phyloP scores from a whole-genome alignment of 2,329 filamentous ascomycete genomes.

The Iodosphaeria phyllophila region DNA sequence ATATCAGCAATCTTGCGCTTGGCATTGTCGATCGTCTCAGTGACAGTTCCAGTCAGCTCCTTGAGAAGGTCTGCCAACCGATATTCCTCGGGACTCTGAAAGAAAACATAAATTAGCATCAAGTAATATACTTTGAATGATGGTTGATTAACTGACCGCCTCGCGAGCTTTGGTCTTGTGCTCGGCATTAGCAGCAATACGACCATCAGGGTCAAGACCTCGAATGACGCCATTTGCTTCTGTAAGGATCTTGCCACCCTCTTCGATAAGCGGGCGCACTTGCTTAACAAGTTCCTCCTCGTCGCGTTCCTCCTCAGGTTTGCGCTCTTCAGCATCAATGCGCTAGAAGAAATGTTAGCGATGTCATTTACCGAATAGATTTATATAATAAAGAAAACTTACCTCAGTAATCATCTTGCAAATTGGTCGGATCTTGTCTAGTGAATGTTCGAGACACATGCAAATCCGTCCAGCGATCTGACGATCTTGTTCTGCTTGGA shows the following conservation, averaged over 20 bases:
- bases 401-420: conserved; percentile 73
- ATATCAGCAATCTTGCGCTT: conserved; percentile 82
- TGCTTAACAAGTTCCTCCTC: conserved; percentile 76
- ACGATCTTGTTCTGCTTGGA: conserved; percentile 44
- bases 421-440: conserved; percentile 71
- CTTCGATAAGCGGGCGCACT: conserved; percentile 76
- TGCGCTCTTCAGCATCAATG: conserved; percentile 64
- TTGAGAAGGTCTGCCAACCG: conserved; percentile 71
- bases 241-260: conserved; percentile 62
- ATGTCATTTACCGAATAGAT: conserved; percentile 2
- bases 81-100: conserved; percentile 66
- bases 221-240: conserved; percentile 79
- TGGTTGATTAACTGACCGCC: too few species aligned
- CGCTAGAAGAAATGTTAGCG: conserved; percentile 20
- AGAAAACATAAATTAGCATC: too few species aligned
- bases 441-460: conserved; percentile 52
- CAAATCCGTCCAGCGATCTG: conserved; percentile 65
- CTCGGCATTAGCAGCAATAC: conserved; percentile 72
- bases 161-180: conserved; percentile 57
- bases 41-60: conserved; percentile 66
- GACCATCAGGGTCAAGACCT: conserved; percentile 74
- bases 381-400: conserved; percentile 13
- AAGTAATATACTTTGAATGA: too few species aligned
- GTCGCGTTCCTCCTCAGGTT: conserved; percentile 71
- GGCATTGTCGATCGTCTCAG: conserved; percentile 67